Base-by-base conservation (phyloP, 768 basidiomycete genomes). In the Leccinum boreale region DNA sequence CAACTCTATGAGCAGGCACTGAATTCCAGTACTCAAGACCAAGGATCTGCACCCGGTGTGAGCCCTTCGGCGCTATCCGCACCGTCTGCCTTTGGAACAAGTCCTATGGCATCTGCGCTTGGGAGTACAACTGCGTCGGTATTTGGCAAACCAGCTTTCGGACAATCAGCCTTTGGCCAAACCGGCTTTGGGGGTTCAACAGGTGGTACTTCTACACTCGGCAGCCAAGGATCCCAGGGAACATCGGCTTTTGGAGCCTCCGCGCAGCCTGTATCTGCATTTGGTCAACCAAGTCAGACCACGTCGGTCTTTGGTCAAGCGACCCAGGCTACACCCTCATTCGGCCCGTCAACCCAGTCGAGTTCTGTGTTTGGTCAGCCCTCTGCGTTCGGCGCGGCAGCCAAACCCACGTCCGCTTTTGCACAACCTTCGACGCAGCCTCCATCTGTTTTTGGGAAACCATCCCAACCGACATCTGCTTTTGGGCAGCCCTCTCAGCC, bases 1-100 rank as follows among this genome's bases (percentile, higher is more conserved):
- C 78, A 83, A 62, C 74, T 79, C 0, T 83, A 78, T 55, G 78
- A 85, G 14, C 79, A 82, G 63, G 85, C 86, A 1, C 55, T 71
- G 10, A 79, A 78, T 60, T 74, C 78, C 57, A 81, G 78, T 56
- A 57, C 57, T 42, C 63, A 70, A 26, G 42, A 60, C 15, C 54
- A 70, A 15, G 58, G 19, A 14, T 19, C 55, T 36, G 29, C 53
- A 11, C 33, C 61, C 29, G 24, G 59, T 5, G 65, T 60, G 15
- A 62, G 49, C 10, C 24, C 59, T 14, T 50, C 70, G 48, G 55
- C 70, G 23, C 53, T 71, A 31, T 59, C 73, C 49, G 62, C 73
- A 26, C 55, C 68, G 12, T 74, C 81, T 19, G 69, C 75, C 1
- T 81, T 83, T 65, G 79, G 74, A 62, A 67, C 67, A 55, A 45